phyloP scores from a whole-genome alignment of 257 asterid species.

The Galeopsis tetrahit region DNA sequence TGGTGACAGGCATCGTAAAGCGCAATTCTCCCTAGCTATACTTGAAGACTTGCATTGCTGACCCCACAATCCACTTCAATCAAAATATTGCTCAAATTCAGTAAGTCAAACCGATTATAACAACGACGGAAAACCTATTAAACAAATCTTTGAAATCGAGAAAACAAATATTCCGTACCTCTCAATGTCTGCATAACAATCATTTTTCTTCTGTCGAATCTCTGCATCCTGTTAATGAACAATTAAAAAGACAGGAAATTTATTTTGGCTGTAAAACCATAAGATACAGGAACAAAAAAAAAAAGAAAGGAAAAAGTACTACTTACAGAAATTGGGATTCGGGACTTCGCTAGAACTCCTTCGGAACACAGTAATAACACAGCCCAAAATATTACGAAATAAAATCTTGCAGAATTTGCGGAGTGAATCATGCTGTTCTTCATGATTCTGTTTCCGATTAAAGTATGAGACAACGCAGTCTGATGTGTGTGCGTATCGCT shows the following conservation, averaged over 20 bases:
- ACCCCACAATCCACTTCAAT: constrained; percentile 89
- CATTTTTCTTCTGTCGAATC: constrained; percentile 67
- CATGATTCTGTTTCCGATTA: constrained; percentile 23
- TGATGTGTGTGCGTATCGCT: constrained; percentile 1
- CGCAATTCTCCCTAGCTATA: constrained; percentile 87
- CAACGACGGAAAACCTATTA: constrained; percentile 16
- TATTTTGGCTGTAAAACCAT: not conserved
- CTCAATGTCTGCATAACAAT: constrained; percentile 83
- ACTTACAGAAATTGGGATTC: constrained; percentile 75
- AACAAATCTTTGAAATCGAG: not conserved
- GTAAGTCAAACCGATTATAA: constrained; percentile 17
- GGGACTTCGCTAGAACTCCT: constrained; percentile 68
- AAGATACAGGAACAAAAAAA: not conserved
- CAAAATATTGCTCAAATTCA: constrained; percentile 28
- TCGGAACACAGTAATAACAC: constrained; percentile 39
- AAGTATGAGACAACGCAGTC: not conserved
- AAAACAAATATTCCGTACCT: constrained; percentile 66
- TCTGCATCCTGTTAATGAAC: constrained; percentile 58
- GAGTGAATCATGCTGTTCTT: constrained; percentile 28
- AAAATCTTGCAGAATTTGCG: constrained; percentile 8
- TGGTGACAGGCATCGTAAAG: constrained; percentile 80
- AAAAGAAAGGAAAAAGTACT: not conserved
- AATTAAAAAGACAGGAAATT: not conserved
- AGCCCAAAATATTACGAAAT: constrained; percentile 26
- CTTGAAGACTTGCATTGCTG: constrained; percentile 67